These are phyloP conservation scores for Euryodendron excelsum DNA, from an alignment of 148 eudicot genomes.

Conservation along the genomic window DNA sequence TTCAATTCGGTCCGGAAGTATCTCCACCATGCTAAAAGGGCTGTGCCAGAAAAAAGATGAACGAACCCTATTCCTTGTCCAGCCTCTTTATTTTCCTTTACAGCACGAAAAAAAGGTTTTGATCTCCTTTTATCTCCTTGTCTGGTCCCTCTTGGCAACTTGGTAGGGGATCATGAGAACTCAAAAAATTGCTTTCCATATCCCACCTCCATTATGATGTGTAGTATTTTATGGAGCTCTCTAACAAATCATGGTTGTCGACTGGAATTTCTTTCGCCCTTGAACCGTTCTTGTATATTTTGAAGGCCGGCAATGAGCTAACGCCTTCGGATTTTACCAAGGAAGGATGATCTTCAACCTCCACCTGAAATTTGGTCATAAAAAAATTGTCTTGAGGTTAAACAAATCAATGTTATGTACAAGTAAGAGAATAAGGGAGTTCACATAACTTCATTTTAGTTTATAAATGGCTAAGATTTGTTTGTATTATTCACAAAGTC, in stretches of 20 bases:
- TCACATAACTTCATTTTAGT: no score
- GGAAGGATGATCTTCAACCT: constrained; percentile 39
- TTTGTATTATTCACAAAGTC: no score
- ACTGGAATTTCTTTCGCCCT: constrained; percentile 42
- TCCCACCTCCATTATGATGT: not conserved
- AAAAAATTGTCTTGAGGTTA: no score
- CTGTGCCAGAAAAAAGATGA: not conserved
- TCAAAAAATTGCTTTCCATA: not conserved
- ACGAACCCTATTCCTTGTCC: not conserved
- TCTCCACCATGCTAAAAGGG: not conserved
- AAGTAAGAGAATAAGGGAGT: no score
- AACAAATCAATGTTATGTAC: no score
- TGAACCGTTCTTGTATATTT: constrained; percentile 51
- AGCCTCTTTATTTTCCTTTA: not conserved
- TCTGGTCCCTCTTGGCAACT: not conserved
- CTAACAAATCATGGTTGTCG: constrained; percentile 44
- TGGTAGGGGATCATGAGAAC: not conserved
- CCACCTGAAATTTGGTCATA: constrained; percentile 31
- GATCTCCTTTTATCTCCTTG: not conserved
- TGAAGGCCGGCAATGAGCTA: constrained; percentile 48
- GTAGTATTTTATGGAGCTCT: constrained; percentile 34
- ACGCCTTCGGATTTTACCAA: constrained; percentile 48
- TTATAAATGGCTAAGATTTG: no score
- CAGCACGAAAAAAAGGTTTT: not conserved
- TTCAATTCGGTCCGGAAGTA: not conserved